Evolutionary conservation across 2,329 filamentous ascomycete genomes (phyloP).

Genomic region (Colletotrichum eremochloae): DNA sequence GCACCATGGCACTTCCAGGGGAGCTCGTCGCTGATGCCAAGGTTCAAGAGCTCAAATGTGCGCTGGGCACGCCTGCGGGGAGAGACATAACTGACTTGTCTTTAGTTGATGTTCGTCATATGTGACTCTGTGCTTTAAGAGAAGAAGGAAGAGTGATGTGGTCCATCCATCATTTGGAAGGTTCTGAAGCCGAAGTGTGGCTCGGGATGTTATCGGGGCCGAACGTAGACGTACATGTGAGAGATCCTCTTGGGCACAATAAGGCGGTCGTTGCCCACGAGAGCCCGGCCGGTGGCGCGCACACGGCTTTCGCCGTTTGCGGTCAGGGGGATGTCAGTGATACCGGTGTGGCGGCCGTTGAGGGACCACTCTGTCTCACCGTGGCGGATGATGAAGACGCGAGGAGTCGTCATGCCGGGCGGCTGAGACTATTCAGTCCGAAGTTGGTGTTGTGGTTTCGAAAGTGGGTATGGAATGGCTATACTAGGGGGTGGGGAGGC

Average conservation of each 20-base stretch:
- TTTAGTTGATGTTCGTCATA: slow-evolving; percentile 5
- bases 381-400: slow-evolving; percentile 87
- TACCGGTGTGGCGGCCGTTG: slow-evolving; percentile 85
- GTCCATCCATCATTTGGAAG: background rate
- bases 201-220: no score
- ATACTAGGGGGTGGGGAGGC: slow-evolving; percentile 13
- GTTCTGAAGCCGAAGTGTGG: background rate
- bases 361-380: slow-evolving; percentile 97
- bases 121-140: background rate
- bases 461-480: slow-evolving; percentile 17
- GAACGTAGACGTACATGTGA: slow-evolving; percentile 75
- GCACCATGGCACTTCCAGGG: slow-evolving; percentile 75
- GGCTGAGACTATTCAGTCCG: background rate
- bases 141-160: background rate
- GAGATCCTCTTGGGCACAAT: slow-evolving; percentile 86
- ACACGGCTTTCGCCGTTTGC: slow-evolving; percentile 83
- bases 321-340: slow-evolving; percentile 88
- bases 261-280: slow-evolving; percentile 86
- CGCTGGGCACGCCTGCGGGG: slow-evolving; percentile 86
- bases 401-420: slow-evolving; percentile 64
- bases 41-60: slow-evolving; percentile 88
- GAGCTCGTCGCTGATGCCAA: slow-evolving; percentile 76
- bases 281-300: slow-evolving; percentile 81
- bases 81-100: slow-evolving; percentile 77
- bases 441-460: background rate